Evolutionary conservation across 2,329 filamentous ascomycete species (phyloP).

Genomic region (Lachnellula hyalina): DNA sequence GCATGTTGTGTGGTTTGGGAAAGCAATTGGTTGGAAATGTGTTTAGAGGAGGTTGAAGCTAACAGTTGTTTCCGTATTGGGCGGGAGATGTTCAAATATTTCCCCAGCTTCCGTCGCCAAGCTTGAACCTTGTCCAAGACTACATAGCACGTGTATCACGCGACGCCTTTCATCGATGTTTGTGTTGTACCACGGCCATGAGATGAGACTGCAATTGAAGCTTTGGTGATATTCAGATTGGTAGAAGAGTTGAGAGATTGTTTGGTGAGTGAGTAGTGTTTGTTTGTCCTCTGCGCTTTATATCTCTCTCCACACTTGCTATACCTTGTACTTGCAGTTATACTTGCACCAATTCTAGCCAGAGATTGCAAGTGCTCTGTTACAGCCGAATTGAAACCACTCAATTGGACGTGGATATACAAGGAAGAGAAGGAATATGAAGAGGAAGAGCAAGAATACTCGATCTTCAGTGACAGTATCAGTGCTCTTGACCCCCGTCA

Average conservation of each 20-base stretch:
- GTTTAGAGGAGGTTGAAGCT: no score
- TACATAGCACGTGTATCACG: not conserved
- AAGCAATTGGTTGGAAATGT: not conserved
- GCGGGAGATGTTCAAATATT: not conserved
- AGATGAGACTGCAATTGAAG: not conserved
- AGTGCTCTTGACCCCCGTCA: not conserved
- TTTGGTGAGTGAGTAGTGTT: not conserved
- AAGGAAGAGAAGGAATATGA: not conserved
- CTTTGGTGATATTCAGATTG: not conserved
- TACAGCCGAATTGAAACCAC: not conserved
- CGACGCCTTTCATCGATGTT: not conserved
- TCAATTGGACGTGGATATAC: not conserved
- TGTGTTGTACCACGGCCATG: not conserved
- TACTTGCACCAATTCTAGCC: not conserved
- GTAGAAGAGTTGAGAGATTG: not conserved
- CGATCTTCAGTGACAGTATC: not conserved
- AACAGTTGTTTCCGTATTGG: no score
- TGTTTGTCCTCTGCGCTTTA: not conserved
- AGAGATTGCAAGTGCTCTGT: not conserved
- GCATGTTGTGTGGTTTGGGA: constrained; percentile 10
- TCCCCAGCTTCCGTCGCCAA: not conserved
- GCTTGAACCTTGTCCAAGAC: not conserved
- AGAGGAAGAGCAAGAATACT: not conserved
- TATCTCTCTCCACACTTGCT: not conserved
- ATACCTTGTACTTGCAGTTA: not conserved